Conservation (phyloP, 2,329 filamentous ascomycete species). For the Aureobasidium sp. region DNA sequence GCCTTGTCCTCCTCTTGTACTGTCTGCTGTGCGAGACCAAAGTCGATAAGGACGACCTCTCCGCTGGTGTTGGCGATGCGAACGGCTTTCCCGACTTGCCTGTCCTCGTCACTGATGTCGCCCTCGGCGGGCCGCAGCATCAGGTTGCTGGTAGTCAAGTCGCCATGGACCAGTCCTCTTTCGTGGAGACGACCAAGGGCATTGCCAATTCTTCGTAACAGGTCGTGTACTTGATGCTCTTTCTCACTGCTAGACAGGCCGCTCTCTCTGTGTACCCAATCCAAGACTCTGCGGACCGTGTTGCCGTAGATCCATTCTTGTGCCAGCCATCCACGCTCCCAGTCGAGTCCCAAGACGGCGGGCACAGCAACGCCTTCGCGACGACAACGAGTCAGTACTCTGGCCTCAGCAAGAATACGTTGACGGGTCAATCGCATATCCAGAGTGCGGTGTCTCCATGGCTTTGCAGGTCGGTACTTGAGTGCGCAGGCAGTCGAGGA, state of each 20-base stretch:
- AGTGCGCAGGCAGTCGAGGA: constrained; percentile 65
- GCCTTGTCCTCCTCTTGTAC: constrained; percentile 85
- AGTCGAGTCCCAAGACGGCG: constrained; percentile 64
- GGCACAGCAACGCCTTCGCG: constrained; percentile 77
- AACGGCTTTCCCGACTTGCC: background rate
- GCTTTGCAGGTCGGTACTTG: constrained; percentile 86
- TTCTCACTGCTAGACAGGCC: constrained; percentile 23
- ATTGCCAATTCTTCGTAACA: constrained; percentile 30
- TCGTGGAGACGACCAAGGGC: constrained; percentile 56
- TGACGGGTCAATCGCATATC: constrained; percentile 81
- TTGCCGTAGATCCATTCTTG: constrained; percentile 77
- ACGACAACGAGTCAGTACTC: constrained; percentile 72
- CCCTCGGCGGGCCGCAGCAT: constrained; percentile 57
- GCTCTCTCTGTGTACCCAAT: constrained; percentile 48
- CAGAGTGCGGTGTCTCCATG: constrained; percentile 84
- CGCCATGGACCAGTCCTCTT: constrained; percentile 84
- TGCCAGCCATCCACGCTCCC: constrained; percentile 63
- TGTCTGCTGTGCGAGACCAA: constrained; percentile 79
- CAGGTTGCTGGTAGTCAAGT: constrained; percentile 95
- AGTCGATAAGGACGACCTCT: constrained; percentile 86
- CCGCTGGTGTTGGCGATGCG: constrained; percentile 44
- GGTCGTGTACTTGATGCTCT: constrained; percentile 19
- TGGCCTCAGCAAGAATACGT: constrained; percentile 80
- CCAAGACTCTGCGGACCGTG: constrained; percentile 60
- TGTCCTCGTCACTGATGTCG: background rate